Evolutionary conservation across 2,329 filamentous ascomycete species (phyloP), one percentile per base, ranked within the genome.

Genomic region (Cadophora sp.): DNA sequence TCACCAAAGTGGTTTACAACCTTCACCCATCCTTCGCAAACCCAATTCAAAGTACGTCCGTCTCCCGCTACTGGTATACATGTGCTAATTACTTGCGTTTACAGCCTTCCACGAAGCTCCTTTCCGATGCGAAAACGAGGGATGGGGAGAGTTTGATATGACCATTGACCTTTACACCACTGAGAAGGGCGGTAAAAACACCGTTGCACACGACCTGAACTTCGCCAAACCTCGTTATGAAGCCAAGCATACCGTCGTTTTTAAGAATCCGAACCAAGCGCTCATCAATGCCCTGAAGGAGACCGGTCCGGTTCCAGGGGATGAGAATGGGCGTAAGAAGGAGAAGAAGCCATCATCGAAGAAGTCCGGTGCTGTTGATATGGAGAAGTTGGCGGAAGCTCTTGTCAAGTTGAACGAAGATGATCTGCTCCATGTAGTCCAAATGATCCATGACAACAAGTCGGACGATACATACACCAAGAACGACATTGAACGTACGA

Each of bases 101-200:
- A 40, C 34, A 96, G 92, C 88, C 27, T 91, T 97, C 83, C 91
- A 90, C 77, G 90, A 92, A 72, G 88, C 94, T 0, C 96, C 96
- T 0, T 99, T 98, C 83, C 87, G 86, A 73, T 97, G 97, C 80
- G 85, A 89, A 72, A 97, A 99, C 81, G 92, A 97, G 81, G 96
- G 96, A 74, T 99, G 96, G 96, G 96, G 96, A 77, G 96, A 98
- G 82, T 99, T 99, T 79, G 96, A 98, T 79, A 95, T 99, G 89
- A 86, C 85, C 59, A 96, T 98, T 76, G 89, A 92, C 70, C 86
- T 97, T 74, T 91, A 90, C 77, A 92, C 91, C 53, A 89, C 91
- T 34, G 93, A 96, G 81, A 97, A 97, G 84, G 91, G 88, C 67
- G 89, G 91, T 67, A 95, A 97, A 77, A 88, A 93, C 77, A 85